Evolutionary conservation across 1,284 basidiomycete species (phyloP).

Genomic region (Trichosporon coremiiforme): DNA sequence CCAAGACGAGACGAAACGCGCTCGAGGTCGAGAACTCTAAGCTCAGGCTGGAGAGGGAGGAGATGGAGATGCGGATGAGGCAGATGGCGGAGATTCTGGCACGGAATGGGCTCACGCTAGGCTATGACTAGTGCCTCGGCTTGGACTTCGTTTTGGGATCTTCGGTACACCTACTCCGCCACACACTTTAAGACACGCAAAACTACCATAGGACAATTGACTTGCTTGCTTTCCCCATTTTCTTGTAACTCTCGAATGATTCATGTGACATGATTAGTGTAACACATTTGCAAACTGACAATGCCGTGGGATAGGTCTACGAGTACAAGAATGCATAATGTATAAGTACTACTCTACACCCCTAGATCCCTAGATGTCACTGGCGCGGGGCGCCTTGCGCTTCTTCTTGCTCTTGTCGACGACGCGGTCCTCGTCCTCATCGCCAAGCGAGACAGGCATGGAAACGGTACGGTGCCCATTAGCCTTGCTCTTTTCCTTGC

Average conservation of each 20-base stretch:
- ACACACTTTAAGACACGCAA: not conserved
- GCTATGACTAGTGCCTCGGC: not conserved
- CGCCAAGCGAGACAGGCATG: not conserved
- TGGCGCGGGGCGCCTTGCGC: constrained; percentile 32
- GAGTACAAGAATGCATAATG: constrained; percentile 21
- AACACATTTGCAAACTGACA: not conserved
- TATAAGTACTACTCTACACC: constrained; percentile 15
- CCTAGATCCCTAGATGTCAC: constrained; percentile 22
- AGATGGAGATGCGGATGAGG: constrained; percentile 44
- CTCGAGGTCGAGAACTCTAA: constrained; percentile 75
- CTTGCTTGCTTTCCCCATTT: not conserved
- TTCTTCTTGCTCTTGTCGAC: constrained; percentile 25
- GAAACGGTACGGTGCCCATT: constrained; percentile 12
- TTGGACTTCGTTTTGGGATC: too few relatives aligned
- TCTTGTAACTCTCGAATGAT: not conserved
- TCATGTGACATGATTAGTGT: not conserved
- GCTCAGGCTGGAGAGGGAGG: constrained; percentile 69
- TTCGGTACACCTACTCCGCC: too few relatives aligned
- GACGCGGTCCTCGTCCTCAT: constrained; percentile 9
- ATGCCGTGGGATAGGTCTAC: not conserved
- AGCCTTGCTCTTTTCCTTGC: constrained; percentile 28
- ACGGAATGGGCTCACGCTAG: not conserved
- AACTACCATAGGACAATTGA: not conserved
- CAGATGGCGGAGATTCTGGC: not conserved
- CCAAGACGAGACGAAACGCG: constrained; percentile 74